Evolutionary conservation across 176 grass and related monocot genomes (phyloP), one percentile per base, ranked within the genome.

Genomic region (Bromus sterilis): DNA sequence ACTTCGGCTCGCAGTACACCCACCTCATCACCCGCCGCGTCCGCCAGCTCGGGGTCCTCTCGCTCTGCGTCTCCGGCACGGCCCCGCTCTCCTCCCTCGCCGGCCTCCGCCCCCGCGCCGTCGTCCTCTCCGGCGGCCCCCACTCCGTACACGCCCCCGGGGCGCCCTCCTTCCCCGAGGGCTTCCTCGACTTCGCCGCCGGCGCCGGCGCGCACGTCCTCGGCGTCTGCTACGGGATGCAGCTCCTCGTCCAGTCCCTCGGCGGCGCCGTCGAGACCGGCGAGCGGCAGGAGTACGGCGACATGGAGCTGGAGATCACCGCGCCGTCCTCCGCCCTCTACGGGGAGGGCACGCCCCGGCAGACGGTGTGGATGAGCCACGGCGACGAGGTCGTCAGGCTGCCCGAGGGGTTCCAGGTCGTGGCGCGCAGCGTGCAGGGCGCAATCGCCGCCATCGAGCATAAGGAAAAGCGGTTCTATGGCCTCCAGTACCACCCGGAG

Each of bases 281-380:
- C 46, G 89, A 91, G 57, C 76, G 71, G 56, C 91, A 93, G 75
- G 94, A 97, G 84, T 93, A 97, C 30, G 91, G 94, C 0, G 87
- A 91, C 76, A 97, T 97, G 94, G 91, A 93, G 64, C 75, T 97
- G 4, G 81, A 76, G 68, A 78, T 91, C 3, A 81, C 76, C 11
- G 66, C 85, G 14, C 43, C 16, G 0, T 26, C 81, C 43, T 91
- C 91, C 3, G 89, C 79, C 6, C 72, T 93, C 11, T 91, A 91
- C 30, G 89, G 56, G n/a, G 10, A 74, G 21, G 59, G 48, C 23
- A 69, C 78, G 16, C 77, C 43, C 70, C 68, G 81, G 29, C 91
- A 97, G 75, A 88, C 79, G 0, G 94, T 97, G 48, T 97, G 91
- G 94, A 97, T 97, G 91, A 97, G 91, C 85, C 94, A 91, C 16